phyloP scores from a whole-genome alignment of 495 filamentous ascomycete species.

The Hypoxylon crocopeplum region DNA sequence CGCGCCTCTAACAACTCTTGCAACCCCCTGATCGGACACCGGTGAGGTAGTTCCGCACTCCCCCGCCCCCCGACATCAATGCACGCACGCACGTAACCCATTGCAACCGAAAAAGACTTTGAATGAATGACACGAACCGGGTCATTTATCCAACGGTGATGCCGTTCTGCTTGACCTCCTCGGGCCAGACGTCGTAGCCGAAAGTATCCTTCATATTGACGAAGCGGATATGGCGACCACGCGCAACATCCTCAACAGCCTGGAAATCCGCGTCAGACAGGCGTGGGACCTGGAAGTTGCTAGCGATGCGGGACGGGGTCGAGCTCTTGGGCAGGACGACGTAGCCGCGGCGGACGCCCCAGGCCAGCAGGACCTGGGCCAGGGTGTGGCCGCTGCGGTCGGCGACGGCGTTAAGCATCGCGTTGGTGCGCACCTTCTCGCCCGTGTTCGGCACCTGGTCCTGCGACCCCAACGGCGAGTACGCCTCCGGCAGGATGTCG shows the following conservation, averaged over 20 bases:
- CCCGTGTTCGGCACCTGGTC: constrained; percentile 61
- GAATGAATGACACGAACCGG: neutral
- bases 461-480: constrained; percentile 68
- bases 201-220: constrained; percentile 82
- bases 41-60: neutral
- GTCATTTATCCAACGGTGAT: neutral
- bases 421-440: constrained; percentile 51
- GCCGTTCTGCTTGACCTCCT: constrained; percentile 43
- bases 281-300: constrained; percentile 56
- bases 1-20: neutral
- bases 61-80: neutral
- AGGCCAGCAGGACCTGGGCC: constrained; percentile 57
- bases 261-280: constrained; percentile 50
- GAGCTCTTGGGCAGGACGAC: constrained; percentile 63
- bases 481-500: constrained; percentile 70
- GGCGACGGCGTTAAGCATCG: constrained; percentile 49
- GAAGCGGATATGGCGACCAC: constrained; percentile 66
- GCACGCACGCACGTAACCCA: too few relatives aligned
- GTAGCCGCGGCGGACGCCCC: constrained; percentile 52
- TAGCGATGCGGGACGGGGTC: constrained; percentile 68
- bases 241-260: constrained; percentile 50
- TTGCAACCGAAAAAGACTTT: neutral
- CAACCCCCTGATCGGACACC: neutral
- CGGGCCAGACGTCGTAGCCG: constrained; percentile 58
- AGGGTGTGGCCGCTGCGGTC: constrained; percentile 48